Evolutionary conservation across 23 red algal species (phyloP).

Genomic region (Gracilaria vermiculophylla): DNA sequence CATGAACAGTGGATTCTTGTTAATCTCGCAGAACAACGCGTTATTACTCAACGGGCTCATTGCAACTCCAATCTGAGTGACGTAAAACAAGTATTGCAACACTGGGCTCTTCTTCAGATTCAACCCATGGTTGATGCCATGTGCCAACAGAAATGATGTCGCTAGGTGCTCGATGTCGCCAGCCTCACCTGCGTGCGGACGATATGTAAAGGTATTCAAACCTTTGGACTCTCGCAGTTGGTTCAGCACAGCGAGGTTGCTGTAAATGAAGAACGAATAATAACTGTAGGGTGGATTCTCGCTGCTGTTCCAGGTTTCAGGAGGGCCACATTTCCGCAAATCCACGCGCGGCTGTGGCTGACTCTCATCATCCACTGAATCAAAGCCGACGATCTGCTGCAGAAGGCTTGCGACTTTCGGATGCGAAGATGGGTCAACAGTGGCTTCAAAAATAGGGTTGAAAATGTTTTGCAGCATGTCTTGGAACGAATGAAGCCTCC

Average conservation of each 20-base stretch:
- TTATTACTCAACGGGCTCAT: slow-evolving; percentile 97
- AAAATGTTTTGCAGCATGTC: slow-evolving; percentile 87
- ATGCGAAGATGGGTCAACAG: slow-evolving; percentile 77
- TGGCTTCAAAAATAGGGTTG: slow-evolving; percentile 88
- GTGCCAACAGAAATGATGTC: slow-evolving; percentile 87
- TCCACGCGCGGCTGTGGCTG: slow-evolving; percentile 70
- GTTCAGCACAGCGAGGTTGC: slow-evolving; percentile 91
- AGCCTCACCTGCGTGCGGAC: slow-evolving; percentile 95
- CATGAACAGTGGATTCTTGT: slow-evolving; percentile 68
- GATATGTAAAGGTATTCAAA: slow-evolving; percentile 78
- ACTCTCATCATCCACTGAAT: slow-evolving; percentile 96
- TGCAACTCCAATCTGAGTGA: slow-evolving; percentile 91
- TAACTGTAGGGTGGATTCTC: slow-evolving; percentile 91
- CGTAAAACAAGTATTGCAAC: slow-evolving; percentile 95
- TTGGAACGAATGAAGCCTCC: slow-evolving; percentile 74
- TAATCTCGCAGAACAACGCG: slow-evolving; percentile 85
- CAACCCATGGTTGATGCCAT: slow-evolving; percentile 96
- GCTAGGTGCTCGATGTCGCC: slow-evolving; percentile 92
- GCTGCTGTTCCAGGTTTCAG: slow-evolving; percentile 57
- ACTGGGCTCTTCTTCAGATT: slow-evolving; percentile 79
- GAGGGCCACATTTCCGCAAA: slow-evolving; percentile 58
- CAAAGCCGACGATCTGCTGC: slow-evolving; percentile 95
- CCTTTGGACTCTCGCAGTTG: slow-evolving; percentile 83
- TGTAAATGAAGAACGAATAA: slow-evolving; percentile 86
- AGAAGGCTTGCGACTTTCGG: slow-evolving; percentile 65